Conservation (phyloP, 75 land plant species). For the Pinus taeda region DNA sequence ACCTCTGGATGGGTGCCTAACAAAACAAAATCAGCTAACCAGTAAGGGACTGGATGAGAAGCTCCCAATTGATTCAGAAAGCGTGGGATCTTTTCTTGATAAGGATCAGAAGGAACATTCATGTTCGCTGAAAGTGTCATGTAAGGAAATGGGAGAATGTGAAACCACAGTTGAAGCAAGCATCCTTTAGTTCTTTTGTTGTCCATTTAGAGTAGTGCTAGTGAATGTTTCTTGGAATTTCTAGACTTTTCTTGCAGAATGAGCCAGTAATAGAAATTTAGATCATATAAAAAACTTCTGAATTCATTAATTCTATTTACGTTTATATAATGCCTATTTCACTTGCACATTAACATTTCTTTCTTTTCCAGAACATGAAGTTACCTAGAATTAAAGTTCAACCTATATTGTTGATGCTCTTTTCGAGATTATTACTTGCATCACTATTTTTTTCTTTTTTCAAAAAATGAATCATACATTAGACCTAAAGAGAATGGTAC, state of each 20-base stretch:
- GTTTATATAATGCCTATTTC: background rate
- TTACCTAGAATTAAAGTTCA: background rate
- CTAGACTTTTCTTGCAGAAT: background rate
- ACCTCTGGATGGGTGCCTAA: constrained; percentile 9
- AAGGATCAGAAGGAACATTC: constrained; percentile 4
- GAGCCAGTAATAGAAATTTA: background rate
- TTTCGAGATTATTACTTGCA: too few species aligned
- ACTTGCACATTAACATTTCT: background rate
- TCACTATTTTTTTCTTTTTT: too few species aligned
- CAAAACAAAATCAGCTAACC: background rate
- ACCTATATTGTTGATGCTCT: background rate
- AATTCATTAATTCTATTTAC: background rate
- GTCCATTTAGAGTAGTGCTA: background rate
- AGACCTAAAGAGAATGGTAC: too few species aligned
- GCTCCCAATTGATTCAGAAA: background rate
- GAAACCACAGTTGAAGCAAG: background rate
- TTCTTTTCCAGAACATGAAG: background rate
- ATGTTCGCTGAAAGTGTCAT: background rate
- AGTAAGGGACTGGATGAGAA: constrained; percentile 5
- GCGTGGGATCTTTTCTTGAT: constrained; percentile 2
- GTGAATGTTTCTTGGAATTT: background rate
- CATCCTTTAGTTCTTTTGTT: background rate
- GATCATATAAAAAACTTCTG: background rate
- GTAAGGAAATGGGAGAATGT: background rate
- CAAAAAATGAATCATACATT: too few species aligned